Conservation (phyloP, 75 land plant species). For the Cryptomeria japonica region DNA sequence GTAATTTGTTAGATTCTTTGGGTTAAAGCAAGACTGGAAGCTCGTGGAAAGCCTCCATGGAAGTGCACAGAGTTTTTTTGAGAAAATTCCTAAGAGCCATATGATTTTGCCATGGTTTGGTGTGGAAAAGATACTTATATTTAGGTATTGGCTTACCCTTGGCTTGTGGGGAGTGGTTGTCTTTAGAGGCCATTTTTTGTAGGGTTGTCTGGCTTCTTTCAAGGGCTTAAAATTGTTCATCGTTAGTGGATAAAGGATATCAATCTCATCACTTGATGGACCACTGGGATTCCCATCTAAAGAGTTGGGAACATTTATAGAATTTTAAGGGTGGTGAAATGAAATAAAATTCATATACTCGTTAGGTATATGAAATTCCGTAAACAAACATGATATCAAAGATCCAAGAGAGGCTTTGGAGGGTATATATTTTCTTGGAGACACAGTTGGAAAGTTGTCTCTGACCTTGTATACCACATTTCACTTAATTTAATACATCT, state of each 20-base stretch:
- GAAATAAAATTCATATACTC: neutral
- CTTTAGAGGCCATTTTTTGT: neutral
- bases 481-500: neutral
- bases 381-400: neutral
- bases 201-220: neutral
- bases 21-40: neutral
- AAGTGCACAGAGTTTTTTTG: neutral
- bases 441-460: neutral
- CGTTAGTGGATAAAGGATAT: neutral
- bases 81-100: neutral
- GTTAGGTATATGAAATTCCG: no score
- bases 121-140: neutral
- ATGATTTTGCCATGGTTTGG: neutral
- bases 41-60: neutral
- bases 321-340: neutral
- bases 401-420: neutral
- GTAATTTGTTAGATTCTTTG: neutral
- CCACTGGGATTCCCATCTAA: neutral
- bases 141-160: neutral
- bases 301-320: neutral
- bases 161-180: neutral
- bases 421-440: neutral
- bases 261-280: neutral
- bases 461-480: neutral
- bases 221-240: neutral